Conservation (phyloP, 140 eudicot genomes). For the Senecio squalidus region DNA sequence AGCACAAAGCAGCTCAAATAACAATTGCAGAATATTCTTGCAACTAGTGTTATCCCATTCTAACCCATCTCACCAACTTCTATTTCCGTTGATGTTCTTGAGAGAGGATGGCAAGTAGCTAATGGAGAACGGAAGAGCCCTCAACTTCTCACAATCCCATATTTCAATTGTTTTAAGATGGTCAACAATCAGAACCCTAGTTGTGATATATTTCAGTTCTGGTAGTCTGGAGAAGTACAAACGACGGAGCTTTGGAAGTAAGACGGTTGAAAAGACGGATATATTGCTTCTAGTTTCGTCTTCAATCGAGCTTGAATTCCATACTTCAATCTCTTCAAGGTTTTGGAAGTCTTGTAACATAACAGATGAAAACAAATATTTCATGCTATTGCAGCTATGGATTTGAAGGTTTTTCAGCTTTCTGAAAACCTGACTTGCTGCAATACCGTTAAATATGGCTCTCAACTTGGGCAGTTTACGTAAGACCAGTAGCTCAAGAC, state of each 20-base stretch:
- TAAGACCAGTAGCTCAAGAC: conserved; percentile 29
- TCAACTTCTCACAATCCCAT: conserved; percentile 35
- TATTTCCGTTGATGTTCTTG: conserved; percentile 27
- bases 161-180: conserved; percentile 34
- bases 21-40: conserved; percentile 33
- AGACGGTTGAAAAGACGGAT: conserved; percentile 1
- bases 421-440: conserved; percentile 26
- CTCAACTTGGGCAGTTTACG: conserved; percentile 33
- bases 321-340: conserved; percentile 39
- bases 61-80: conserved; percentile 39
- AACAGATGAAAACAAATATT: conserved; percentile 23
- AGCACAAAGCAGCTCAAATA: too few species aligned
- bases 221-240: conserved; percentile 32
- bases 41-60: conserved; percentile 37
- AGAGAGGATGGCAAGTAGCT: conserved; percentile 32
- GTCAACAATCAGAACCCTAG: conserved; percentile 23
- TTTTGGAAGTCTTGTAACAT: conserved; percentile 27
- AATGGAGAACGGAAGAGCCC: conserved; percentile 37
- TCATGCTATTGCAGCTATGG: conserved; percentile 37
- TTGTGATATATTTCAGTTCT: conserved; percentile 29
- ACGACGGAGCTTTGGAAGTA: conserved; percentile 35
- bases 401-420: conserved; percentile 32
- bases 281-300: conserved; percentile 9
- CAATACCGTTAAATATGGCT: conserved; percentile 22
- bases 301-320: conserved; percentile 29